phyloP scores from a whole-genome alignment of 169 alveolate species.

The Eimeria acervulina region DNA sequence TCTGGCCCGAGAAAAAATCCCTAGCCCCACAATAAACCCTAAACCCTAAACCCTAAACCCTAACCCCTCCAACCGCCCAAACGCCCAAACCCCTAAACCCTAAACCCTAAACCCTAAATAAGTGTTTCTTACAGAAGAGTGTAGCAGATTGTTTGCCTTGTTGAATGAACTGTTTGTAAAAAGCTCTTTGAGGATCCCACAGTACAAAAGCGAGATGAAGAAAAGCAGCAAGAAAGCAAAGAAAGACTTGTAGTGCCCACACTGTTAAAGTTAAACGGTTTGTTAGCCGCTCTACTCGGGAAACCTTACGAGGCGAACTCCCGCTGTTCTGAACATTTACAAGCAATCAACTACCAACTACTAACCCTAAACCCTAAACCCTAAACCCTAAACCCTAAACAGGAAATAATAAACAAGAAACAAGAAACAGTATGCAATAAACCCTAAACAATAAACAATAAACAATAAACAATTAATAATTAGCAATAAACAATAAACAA shows the following conservation, averaged over 20 bases:
- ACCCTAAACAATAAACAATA: no score
- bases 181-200: neutral
- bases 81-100: neutral
- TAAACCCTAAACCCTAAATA: conserved; percentile 4
- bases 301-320: conserved; percentile 68
- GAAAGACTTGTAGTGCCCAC: conserved; percentile 30
- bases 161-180: neutral
- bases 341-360: no score
- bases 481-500: no score
- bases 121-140: neutral
- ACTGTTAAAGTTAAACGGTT: conserved; percentile 60
- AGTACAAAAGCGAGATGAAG: conserved; percentile 1
- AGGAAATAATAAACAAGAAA: no score
- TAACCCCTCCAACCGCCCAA: neutral
- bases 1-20: neutral
- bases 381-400: no score
- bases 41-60: neutral
- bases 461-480: no score
- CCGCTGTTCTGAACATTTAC: conserved; percentile 70
- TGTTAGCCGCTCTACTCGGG: conserved; percentile 82
- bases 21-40: neutral
- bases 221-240: conserved; percentile 24
- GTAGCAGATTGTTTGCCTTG: neutral
- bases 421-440: no score
- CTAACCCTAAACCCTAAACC: neutral